These are phyloP conservation scores for Ceratocystis cacaofunesta DNA, from an alignment of 2,329 filamentous ascomycete species.

Conservation along the genomic window DNA sequence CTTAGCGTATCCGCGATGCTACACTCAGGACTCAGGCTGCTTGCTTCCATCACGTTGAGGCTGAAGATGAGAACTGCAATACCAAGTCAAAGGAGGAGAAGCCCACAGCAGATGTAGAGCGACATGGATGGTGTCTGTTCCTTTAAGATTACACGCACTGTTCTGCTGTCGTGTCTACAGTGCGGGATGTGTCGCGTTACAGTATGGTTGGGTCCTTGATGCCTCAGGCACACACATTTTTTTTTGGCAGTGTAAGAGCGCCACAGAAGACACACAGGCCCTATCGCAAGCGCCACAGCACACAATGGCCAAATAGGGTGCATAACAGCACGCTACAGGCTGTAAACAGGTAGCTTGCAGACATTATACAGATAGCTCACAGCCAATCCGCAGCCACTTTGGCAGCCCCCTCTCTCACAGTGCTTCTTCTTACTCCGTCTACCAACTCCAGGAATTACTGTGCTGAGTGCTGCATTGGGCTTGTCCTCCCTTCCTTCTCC, in stretches of 20 bases:
- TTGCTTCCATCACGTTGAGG: background rate
- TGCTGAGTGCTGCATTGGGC: constrained; percentile 6
- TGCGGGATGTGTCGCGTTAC: background rate
- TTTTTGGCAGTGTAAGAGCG: background rate
- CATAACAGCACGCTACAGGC: too few relatives aligned
- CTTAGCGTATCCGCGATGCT: too few relatives aligned
- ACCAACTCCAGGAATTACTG: background rate
- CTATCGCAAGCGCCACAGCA: constrained; percentile 7
- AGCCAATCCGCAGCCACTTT: background rate
- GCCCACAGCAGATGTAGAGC: background rate
- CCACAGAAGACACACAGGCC: background rate
- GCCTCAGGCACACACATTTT: constrained; percentile 13
- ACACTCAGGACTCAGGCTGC: too few relatives aligned
- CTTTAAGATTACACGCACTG: constrained; percentile 4
- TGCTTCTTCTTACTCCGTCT: background rate
- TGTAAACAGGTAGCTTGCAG: too few relatives aligned
- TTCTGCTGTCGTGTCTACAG: background rate
- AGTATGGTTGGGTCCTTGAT: background rate
- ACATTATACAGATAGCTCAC: too few relatives aligned
- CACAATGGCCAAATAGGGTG: background rate
- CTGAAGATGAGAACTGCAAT: background rate
- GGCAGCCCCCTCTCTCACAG: background rate
- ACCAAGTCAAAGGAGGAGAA: background rate
- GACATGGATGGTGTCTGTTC: background rate
- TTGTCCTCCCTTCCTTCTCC: background rate